Evolutionary conservation across 257 asterid species (phyloP).

Genomic region (Oldenlandia corymbosa): DNA sequence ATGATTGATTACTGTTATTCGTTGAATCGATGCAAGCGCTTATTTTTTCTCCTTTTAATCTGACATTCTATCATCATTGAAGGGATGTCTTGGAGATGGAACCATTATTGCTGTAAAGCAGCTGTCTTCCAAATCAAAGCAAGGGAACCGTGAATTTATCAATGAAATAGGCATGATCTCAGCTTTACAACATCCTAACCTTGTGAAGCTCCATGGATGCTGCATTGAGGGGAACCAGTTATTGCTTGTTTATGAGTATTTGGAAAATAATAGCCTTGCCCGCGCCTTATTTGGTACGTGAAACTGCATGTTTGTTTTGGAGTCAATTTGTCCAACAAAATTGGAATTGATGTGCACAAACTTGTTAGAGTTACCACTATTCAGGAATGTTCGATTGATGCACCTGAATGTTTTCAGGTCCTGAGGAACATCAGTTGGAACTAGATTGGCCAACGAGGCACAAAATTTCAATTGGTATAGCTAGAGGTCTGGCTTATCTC

Average conservation of each 20-base stretch:
- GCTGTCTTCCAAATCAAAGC: constrained; percentile 53
- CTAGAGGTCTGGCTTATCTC: constrained; percentile 29
- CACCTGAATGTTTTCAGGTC: constrained; percentile 11
- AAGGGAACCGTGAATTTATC: constrained; percentile 80
- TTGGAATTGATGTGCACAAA: neutral
- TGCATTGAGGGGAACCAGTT: constrained; percentile 72
- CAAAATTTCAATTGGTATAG: constrained; percentile 21
- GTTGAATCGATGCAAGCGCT: too few species aligned
- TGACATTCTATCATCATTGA: constrained; percentile 7
- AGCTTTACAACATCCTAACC: constrained; percentile 72
- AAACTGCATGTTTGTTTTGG: neutral
- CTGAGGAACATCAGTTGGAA: constrained; percentile 18
- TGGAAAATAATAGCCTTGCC: constrained; percentile 77
- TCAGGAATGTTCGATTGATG: neutral
- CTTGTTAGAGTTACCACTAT: neutral
- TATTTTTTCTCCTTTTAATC: neutral
- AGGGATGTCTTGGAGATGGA: constrained; percentile 64
- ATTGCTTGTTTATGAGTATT: constrained; percentile 65
- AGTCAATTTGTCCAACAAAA: neutral
- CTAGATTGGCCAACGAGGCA: constrained; percentile 28
- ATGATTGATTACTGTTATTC: neutral
- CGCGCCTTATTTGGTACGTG: constrained; percentile 69
- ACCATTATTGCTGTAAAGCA: constrained; percentile 69
- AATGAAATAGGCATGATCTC: constrained; percentile 91
- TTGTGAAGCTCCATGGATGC: constrained; percentile 67